phyloP scores from a whole-genome alignment of 2,329 filamentous ascomycete species.

The Neofusicoccum laricinum region DNA sequence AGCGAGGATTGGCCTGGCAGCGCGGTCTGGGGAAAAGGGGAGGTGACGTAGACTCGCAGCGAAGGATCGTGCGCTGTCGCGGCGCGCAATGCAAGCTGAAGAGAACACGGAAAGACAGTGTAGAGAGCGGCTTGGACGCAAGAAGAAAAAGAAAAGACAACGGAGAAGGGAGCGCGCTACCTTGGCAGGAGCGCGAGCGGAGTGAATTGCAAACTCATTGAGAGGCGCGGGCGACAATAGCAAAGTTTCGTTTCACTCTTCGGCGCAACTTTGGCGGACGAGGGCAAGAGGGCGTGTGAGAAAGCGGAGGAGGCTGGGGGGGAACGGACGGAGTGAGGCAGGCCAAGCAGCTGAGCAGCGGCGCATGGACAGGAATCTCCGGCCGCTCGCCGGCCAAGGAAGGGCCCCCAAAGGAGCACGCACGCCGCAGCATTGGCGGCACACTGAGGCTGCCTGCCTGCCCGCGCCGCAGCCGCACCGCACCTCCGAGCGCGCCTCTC shows the following conservation, averaged over 20 bases:
- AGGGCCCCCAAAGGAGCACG: neutral
- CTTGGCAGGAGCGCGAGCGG: slow-evolving; percentile 10
- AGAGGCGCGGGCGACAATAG: neutral
- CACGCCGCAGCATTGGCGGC: neutral
- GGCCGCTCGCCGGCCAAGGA: slow-evolving; percentile 1
- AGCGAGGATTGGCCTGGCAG: neutral
- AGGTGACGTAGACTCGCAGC: slow-evolving; percentile 16
- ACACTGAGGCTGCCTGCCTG: slow-evolving; percentile 8
- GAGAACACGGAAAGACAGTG: slow-evolving; percentile 18
- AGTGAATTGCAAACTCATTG: slow-evolving; percentile 6
- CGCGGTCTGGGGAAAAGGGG: slow-evolving; percentile 3
- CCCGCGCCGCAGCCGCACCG: slow-evolving; percentile 12
- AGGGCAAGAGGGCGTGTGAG: neutral
- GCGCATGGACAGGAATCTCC: slow-evolving; percentile 6
- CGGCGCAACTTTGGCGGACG: neutral
- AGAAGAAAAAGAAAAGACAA: slow-evolving; percentile 9
- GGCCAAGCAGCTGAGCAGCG: slow-evolving; percentile 7
- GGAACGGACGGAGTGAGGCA: slow-evolving; percentile 5
- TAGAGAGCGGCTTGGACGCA: slow-evolving; percentile 18
- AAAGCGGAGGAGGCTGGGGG: slow-evolving; percentile 13
- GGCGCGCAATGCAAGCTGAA: slow-evolving; percentile 9
- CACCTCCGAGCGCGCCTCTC: slow-evolving; percentile 1
- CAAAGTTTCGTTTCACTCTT: slow-evolving; percentile 7
- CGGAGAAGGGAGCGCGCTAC: slow-evolving; percentile 29
- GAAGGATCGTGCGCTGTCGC: slow-evolving; percentile 16